Base-by-base conservation (phyloP, 371 early-diverging fungal species). In the Gilbertella persicaria region DNA sequence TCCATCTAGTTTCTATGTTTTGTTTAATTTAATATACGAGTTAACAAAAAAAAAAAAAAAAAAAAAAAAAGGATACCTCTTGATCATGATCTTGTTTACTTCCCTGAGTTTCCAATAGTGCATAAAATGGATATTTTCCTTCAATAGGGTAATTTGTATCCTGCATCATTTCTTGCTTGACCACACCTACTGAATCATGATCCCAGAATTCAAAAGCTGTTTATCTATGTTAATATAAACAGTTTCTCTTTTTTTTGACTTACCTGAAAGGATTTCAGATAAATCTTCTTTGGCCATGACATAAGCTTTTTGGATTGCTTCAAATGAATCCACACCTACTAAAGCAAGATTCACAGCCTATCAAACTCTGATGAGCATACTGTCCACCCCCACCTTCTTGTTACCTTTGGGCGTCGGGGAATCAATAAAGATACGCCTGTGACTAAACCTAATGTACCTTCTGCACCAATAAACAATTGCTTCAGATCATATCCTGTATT, bases 401-500 rank as follows among this genome's bases (percentile, higher is more conserved):
- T 43, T 50, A 63, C 64, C 44, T 63, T 63, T 20, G 64, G 50
- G 16, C 58, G 29, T 29, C 40, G 38, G 17, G 64, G 64, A 12
- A 58, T 63, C 30, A 53, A 49, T 20, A 59, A 16, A 0, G 95
- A 88, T 16, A 93, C 92, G 19, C 84, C 91, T 0, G 98, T 97
- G 47, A 98, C 82, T 21, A 96, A 69, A 0, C 98, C 98, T 30
- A 98, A 63, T 1, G 95, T 93, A n/a, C 98, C 98, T 62, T 98
- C 98, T 1, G 92, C 81, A 2, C 98, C 98, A 53, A 98, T 94
- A 64, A 98, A 95, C 20, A 97, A 66, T 58, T 97, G 94, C 71
- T 97, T 96, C 37, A 97, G 67, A 63, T 97, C 93, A 51, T 93
- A 95, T 0, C 98, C 95, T 23, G 94, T 91, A 71, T 90, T 97